A percentile compares a stretch with the other conserved stretches of the same genome.
Evolutionary conservation across 768 basidiomycete genomes (phyloP).

Genomic region (Tylopilus plumbeoviolaceoides): DNA sequence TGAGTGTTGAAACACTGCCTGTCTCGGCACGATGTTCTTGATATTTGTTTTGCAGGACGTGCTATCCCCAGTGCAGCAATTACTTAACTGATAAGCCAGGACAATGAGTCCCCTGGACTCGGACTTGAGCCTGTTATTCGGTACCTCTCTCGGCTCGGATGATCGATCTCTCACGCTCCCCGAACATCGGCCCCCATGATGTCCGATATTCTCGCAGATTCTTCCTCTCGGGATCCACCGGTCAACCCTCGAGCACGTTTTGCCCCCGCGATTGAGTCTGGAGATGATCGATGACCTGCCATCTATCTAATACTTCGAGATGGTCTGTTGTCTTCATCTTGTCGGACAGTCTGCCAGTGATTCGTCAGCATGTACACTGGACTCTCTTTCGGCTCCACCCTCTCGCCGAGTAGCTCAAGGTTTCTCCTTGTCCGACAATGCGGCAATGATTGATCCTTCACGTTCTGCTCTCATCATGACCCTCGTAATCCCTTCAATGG

Average conservation of each 20-base stretch:
- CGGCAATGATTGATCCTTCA: not conserved
- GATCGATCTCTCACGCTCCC: not conserved
- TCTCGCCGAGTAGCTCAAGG: not conserved
- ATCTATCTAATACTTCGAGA: not conserved
- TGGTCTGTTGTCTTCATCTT: not conserved
- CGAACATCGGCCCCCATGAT: constrained; percentile 2
- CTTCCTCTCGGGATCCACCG: constrained; percentile 4
- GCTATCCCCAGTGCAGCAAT: too few relatives aligned
- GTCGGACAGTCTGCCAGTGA: not conserved
- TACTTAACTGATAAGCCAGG: too few relatives aligned
- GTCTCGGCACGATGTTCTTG: not conserved
- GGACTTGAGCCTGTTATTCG: too few relatives aligned
- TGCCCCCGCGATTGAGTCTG: not conserved
- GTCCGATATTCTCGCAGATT: not conserved
- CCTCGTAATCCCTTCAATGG: not conserved
- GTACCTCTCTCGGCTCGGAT: not conserved
- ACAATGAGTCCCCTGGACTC: too few relatives aligned
- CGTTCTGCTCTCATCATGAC: not conserved
- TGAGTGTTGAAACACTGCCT: not conserved
- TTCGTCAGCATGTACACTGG: too few relatives aligned
- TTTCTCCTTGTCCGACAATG: not conserved
- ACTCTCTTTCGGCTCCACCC: too few relatives aligned
- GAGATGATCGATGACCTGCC: not conserved
- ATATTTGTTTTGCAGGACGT: not conserved
- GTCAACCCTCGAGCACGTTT: not conserved